A percentile compares a stretch with the other conserved stretches of the same genome.
These are phyloP conservation scores for Musa schizocarpa DNA, from an alignment of 176 grass and related monocot species.

Conservation along the genomic window DNA sequence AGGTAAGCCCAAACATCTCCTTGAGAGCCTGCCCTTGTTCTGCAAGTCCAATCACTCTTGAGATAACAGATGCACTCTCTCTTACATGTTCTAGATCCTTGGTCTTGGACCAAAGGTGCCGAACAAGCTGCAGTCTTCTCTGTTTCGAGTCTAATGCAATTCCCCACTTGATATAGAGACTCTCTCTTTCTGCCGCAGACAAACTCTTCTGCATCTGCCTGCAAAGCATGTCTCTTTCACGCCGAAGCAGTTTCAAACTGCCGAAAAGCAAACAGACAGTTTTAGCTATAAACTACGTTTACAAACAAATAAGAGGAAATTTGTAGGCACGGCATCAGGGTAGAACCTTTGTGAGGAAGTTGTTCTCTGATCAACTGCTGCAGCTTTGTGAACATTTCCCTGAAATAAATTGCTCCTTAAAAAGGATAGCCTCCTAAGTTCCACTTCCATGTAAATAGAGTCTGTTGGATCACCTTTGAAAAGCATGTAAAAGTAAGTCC, in stretches of 20 bases:
- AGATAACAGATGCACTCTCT: constrained; percentile 74
- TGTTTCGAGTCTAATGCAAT: constrained; percentile 66
- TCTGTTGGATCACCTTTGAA: constrained; percentile 94
- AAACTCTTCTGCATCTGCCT: constrained; percentile 79
- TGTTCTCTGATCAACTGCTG: constrained; percentile 21
- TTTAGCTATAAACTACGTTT: neutral
- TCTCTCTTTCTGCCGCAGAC: constrained; percentile 58
- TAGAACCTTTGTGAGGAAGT: constrained; percentile 50
- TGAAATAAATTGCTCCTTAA: constrained; percentile 46
- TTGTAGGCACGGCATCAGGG: neutral
- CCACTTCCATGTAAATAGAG: constrained; percentile 98
- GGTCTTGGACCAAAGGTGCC: constrained; percentile 60
- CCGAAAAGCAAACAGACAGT: neutral
- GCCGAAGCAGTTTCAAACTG: constrained; percentile 68
- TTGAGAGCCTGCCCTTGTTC: constrained; percentile 72
- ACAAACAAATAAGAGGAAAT: neutral
- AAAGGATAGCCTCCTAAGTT: constrained; percentile 68
- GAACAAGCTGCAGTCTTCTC: constrained; percentile 55
- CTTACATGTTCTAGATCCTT: constrained; percentile 74
- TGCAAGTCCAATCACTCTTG: constrained; percentile 67
- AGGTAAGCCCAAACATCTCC: constrained; percentile 97
- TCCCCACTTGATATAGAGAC: constrained; percentile 86
- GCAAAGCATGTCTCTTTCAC: constrained; percentile 83
- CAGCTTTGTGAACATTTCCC: constrained; percentile 34
- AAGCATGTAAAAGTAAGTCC: constrained; percentile 85